These are phyloP conservation scores for Lasiodiplodia citricola DNA, from an alignment of 2,329 filamentous ascomycete genomes.

Conservation along the genomic window DNA sequence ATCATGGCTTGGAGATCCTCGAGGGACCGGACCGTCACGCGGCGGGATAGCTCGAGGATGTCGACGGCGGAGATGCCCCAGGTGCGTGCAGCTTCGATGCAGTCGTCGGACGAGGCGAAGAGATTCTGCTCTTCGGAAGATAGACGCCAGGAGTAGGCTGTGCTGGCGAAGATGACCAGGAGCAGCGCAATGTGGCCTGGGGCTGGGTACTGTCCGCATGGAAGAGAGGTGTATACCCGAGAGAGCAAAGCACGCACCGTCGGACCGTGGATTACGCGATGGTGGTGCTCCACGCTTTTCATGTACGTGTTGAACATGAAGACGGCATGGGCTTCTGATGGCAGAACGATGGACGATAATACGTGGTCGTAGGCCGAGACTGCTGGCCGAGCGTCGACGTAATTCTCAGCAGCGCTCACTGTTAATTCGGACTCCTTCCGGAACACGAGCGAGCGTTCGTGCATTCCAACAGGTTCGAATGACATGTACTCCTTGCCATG, in stretches of 20 bases:
- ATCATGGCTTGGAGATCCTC: constrained; percentile 46
- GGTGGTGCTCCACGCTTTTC: too few relatives aligned
- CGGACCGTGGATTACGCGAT: too few relatives aligned
- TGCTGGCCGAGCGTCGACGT: background rate
- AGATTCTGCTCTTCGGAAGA: background rate
- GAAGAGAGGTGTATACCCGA: too few relatives aligned
- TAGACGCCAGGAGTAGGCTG: background rate
- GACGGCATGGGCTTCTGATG: background rate
- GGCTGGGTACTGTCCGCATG: background rate
- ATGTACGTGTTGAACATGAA: too few relatives aligned
- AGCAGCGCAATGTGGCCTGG: background rate
- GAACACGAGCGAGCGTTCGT: background rate
- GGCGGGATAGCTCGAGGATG: background rate
- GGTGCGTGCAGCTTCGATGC: background rate
- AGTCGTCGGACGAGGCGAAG: background rate
- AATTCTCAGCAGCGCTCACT: background rate
- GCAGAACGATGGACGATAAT: background rate
- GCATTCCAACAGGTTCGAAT: background rate
- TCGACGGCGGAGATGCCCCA: background rate
- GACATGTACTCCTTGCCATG: background rate
- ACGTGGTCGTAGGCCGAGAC: background rate
- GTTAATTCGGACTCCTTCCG: background rate
- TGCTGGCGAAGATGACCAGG: background rate
- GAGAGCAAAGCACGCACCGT: too few relatives aligned
- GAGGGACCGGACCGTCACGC: constrained; percentile 33